Percentiles rank a stretch among this genome's conserved stretches.
Evolutionary conservation across 306 rosid species (phyloP).

Genomic region (Quercus berberidifolia): DNA sequence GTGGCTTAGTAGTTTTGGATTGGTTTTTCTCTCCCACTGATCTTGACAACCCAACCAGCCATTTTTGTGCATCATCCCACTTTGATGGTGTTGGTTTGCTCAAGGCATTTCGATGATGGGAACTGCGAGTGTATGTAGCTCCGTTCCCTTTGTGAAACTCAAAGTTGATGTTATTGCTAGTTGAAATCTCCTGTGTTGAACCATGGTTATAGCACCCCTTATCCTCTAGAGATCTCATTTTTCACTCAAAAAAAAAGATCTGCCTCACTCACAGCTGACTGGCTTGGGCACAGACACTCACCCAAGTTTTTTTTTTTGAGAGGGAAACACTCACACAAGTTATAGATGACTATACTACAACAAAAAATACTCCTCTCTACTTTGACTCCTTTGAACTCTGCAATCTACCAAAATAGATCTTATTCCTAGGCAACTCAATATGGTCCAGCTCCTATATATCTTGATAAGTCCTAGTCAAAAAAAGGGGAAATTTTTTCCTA

Average conservation of each 20-base stretch:
- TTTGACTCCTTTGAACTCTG: not conserved
- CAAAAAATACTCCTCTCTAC: not conserved
- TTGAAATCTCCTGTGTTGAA: conserved; percentile 43
- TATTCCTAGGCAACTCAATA: not conserved
- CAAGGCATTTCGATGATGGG: conserved; percentile 51
- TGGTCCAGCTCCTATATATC: conserved; percentile 23
- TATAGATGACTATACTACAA: not conserved
- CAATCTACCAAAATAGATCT: not conserved
- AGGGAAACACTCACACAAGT: not conserved
- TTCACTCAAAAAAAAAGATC: not conserved
- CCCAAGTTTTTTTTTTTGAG: not conserved
- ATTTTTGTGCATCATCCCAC: conserved; percentile 99
- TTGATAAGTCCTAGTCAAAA: not conserved
- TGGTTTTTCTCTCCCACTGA: conserved; percentile 65
- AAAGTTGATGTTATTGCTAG: conserved; percentile 40
- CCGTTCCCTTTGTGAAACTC: conserved; percentile 77
- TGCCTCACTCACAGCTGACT: not conserved
- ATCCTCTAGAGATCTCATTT: conserved; percentile 83
- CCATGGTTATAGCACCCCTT: conserved; percentile 63
- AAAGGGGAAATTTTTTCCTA: no score
- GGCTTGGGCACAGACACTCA: not conserved
- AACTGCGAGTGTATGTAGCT: conserved; percentile 26
- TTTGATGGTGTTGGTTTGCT: conserved; percentile 93
- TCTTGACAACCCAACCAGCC: conserved; percentile 89
- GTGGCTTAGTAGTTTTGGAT: conserved; percentile 60